Base-by-base conservation (phyloP, 2,329 filamentous ascomycete species). In the Alternaria alternata region DNA sequence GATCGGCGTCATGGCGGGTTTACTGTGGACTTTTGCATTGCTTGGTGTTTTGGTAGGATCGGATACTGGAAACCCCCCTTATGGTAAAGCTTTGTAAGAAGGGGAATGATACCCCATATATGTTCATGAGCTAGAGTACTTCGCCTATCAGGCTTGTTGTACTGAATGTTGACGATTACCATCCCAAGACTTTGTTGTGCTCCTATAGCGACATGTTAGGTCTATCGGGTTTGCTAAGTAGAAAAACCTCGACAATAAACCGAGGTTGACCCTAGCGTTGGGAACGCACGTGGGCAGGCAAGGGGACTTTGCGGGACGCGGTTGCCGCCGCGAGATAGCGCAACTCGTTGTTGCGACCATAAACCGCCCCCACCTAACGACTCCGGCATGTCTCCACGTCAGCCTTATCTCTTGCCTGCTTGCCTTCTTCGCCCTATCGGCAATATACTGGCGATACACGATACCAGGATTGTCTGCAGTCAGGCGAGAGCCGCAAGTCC, bases 71-170 rank as follows among this genome's bases (percentile, higher is more conserved):
- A 24, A 48, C 18, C 18, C 1, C 34, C 8, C 22, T 30, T 34
- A 20, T 30, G 22, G 32, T 48, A 24, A 8, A 48, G 12, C 30
- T 38, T 34, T 54, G 51, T 54, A 54, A 22, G 28, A 54, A 36
- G 51, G 41, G 51, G 41, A 46, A 36, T 12, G 51, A 54, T 54
- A 54, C 51, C 51, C 41, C 41, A 38, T 54, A 22, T 38, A 54
- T 46, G 41, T 38, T 22, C 26, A 44, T 34, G 22, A 34, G 41
- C 39, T 26, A 26, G 39, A 44, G 24, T 44, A 46, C 41, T 24
- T 38, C 30, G 16, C 51, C 38, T 22, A 22, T 12, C 24, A 24
- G 3, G 14, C 20, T 26, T 26, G 16, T 36, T 34, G 20, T 49
- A 49, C 22, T 24, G 16, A 49, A 38, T 49, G 26, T 3, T 16